Conservation (phyloP, 164 flowering plant species). For the Piper longum region DNA sequence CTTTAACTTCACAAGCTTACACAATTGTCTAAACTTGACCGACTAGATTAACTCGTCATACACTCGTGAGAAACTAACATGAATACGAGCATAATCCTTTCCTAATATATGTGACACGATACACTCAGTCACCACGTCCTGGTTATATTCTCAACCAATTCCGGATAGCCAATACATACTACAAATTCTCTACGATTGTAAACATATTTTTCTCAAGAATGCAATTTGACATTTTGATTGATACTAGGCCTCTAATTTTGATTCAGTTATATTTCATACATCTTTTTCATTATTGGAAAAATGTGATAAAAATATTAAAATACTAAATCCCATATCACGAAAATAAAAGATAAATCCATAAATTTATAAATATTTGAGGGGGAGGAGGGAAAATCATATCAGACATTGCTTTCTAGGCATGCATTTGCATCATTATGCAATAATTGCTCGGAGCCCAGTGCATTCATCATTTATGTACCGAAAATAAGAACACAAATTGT, state of each 20-base stretch:
- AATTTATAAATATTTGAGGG: no score
- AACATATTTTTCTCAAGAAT: no score
- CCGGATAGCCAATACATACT: no score
- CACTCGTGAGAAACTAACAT: no score
- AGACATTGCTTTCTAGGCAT: slow-evolving; percentile 1
- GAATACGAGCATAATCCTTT: no score
- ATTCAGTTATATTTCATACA: neutral
- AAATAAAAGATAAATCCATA: neutral
- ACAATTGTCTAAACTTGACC: no score
- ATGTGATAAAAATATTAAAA: neutral
- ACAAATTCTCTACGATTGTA: no score
- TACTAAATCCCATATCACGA: neutral
- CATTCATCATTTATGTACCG: neutral
- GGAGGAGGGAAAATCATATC: neutral
- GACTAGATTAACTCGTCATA: no score
- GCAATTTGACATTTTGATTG: neutral
- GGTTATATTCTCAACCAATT: no score
- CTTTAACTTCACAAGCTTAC: no score
- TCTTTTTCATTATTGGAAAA: neutral
- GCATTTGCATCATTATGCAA: neutral
- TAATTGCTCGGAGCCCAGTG: neutral
- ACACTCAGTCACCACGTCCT: no score
- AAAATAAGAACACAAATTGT: neutral
- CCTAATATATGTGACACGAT: no score
- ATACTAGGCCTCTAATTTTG: neutral